Evolutionary conservation across 2,329 filamentous ascomycete genomes (phyloP).

Genomic region (Xylariales sp.): DNA sequence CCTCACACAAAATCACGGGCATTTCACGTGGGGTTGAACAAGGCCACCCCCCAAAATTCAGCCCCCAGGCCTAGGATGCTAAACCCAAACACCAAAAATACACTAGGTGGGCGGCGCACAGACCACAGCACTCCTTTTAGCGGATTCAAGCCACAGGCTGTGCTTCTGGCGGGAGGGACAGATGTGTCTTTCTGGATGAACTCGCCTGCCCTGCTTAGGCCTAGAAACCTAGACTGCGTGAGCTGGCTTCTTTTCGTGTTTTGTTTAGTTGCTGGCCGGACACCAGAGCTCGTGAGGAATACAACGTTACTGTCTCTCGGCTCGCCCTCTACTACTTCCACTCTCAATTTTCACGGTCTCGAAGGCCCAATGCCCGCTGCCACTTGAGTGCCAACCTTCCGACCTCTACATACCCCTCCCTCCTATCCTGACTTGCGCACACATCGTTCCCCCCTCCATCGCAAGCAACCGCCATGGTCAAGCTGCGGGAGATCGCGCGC

Average conservation of each 20-base stretch:
- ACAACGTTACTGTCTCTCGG: too few species aligned
- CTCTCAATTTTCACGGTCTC: too few species aligned
- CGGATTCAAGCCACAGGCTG: slow-evolving; percentile 5
- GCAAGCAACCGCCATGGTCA: slow-evolving; percentile 67
- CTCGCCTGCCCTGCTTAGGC: slow-evolving; percentile 1
- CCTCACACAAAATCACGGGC: slow-evolving; percentile 3
- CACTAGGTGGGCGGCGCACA: too few species aligned
- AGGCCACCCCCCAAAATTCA: too few species aligned
- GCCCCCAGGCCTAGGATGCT: too few species aligned
- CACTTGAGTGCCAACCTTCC: slow-evolving; percentile 14
- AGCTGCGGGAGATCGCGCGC: slow-evolving; percentile 91
- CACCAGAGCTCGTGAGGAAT: too few species aligned
- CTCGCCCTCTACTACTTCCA: too few species aligned
- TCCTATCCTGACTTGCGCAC: slow-evolving; percentile 1
- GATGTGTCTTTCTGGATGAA: slow-evolving; percentile 6
- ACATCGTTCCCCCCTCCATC: slow-evolving; percentile 7
- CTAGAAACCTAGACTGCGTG: neutral
- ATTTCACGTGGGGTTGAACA: neutral
- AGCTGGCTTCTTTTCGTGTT: slow-evolving; percentile 5
- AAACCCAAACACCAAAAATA: too few species aligned
- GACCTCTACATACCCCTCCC: slow-evolving; percentile 21
- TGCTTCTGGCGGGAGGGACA: neutral
- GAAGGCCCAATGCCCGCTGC: slow-evolving; percentile 27
- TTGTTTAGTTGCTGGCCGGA: neutral
- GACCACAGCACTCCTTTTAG: slow-evolving; percentile 1